Evolutionary conservation across 257 asterid genomes (phyloP), one percentile per base, ranked within the genome.

Genomic region (Scutellaria barbata): DNA sequence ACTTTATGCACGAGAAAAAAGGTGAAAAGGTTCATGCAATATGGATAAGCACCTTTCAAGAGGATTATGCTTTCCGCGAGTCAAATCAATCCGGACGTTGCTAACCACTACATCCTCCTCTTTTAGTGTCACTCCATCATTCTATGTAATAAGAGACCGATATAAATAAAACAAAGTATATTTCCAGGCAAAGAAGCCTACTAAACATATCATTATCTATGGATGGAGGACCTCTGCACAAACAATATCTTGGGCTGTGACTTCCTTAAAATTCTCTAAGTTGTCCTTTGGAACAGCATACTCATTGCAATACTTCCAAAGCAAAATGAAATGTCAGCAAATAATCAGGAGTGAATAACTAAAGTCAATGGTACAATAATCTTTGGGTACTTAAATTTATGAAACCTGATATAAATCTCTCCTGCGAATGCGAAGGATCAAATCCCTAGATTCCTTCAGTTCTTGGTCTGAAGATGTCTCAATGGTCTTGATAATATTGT

Each of bases 61-160:
- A 62, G 99, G 97, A 82, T 91, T 87, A 69, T 84, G 81, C 77
- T 46, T 89, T 69, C 97, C 96, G 30, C 91, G 88, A 73, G 95
- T 87, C 89, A 94, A 79, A 81, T 94, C 97, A 54, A 94, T 94
- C 79, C 77, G 74, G 52, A 86, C 96, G 82, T 91, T 94, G 90
- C 85, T 87, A 40, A 94, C 97, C 68, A 70, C 88, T 63, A 94
- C 87, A 69, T 94, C 98, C 79, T 94, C 97, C 83, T 89, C 97
- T 43, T 59, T 77, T 41, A 94, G 82, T 17, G 54, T 58, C 71
- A 72, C 71, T 18, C 85, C 85, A 3, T 90, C 88, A 83, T 77
- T 85, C 97, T 94, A 72, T 25, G 75, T 14, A 75, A 50, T 17
- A 76, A 46, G 25, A 65, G 5, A 52, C 37, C 52, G 35, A 71